Base-by-base conservation (phyloP, 192 early-diverging fungal genomes). In the Backusella macrospora region DNA sequence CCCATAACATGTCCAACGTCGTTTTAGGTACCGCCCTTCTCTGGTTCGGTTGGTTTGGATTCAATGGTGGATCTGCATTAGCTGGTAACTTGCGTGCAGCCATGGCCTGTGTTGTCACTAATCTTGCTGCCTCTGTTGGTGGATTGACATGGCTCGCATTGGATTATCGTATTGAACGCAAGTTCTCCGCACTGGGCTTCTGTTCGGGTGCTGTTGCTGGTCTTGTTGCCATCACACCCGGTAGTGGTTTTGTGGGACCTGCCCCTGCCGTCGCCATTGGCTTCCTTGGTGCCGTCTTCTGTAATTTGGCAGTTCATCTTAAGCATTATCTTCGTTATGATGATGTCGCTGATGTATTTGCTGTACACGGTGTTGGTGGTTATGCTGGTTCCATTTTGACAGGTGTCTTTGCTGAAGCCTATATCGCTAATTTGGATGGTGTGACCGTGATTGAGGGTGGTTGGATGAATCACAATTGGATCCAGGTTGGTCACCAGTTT, bases 181-280 rank as follows among this genome's bases (percentile, higher is more conserved):
- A 95, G 82, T 86, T 96, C 26, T 97, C 96, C 10, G 93, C 90
- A 46, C 86, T 99, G 62, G 95, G 93, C 21, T 97, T 95, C 81
- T 99, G 97, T 83, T 96, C 95, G 14, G 97, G 97, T 62, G 96
- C 92, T 14, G 89, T 99, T 26, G 87, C 95, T 40, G 98, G 94
- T 14, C 78, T 99, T 40, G 98, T 97, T 6, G 91, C 93, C 34
- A 96, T 98, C 70, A 98, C 98, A 8, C 96, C 98, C 0, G 95
- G 86, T 39, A 90, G 93, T 16, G 98, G 96, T 9, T 98, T 87
- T 74, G 95, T 99, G 46, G 84, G 89, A 2, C 91, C 93, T 5
- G 92, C 90, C 78, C 86, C 96, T n/a, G 82, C 90, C 49, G 81
- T 96, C 39, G 90, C 94, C 3, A 94, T 93, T 78, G 96, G 97